Percentiles rank a stretch among this genome's conserved stretches.
Evolutionary conservation across 208 protist species (phyloP).

Genomic region (Wallacemonas sp.): DNA sequence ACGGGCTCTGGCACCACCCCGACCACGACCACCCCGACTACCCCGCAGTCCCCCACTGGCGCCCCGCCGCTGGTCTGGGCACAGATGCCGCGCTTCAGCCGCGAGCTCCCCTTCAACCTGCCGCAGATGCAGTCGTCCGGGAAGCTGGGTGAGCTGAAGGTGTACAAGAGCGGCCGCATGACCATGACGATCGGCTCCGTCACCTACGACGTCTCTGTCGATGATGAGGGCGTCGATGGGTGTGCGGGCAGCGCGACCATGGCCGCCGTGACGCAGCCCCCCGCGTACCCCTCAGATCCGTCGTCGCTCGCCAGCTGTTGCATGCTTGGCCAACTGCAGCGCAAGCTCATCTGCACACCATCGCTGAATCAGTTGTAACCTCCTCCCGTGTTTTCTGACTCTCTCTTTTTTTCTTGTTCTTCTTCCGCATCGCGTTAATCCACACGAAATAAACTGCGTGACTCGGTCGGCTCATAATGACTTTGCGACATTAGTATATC

Average conservation of each 20-base stretch:
- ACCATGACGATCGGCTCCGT: conserved; percentile 73
- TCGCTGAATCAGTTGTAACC: conserved; percentile 31
- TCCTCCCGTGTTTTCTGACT: neutral
- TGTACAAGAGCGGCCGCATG: conserved; percentile 81
- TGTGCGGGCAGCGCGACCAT: conserved; percentile 42
- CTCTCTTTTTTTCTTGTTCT: conserved; percentile 21
- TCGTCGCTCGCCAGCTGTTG: conserved; percentile 56
- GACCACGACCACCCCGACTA: neutral
- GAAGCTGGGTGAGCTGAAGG: conserved; percentile 80
- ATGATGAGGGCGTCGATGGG: conserved; percentile 36
- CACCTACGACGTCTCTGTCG: conserved; percentile 73
- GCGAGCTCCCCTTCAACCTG: conserved; percentile 48
- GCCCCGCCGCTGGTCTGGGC: conserved; percentile 63
- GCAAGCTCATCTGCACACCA: conserved; percentile 82
- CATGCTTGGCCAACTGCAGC: conserved; percentile 62
- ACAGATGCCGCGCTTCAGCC: conserved; percentile 79
- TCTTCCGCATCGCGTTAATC: neutral
- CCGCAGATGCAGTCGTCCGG: conserved; percentile 46
- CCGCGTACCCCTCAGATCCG: conserved; percentile 33
- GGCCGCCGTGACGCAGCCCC: conserved; percentile 49
- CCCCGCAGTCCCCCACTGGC: neutral
- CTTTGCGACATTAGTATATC: too few relatives aligned
- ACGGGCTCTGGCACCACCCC: neutral
- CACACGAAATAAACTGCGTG: neutral
- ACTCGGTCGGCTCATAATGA: too few relatives aligned